phyloP scores from a whole-genome alignment of 2,329 filamentous ascomycete genomes.

The Monosporascus sp. region DNA sequence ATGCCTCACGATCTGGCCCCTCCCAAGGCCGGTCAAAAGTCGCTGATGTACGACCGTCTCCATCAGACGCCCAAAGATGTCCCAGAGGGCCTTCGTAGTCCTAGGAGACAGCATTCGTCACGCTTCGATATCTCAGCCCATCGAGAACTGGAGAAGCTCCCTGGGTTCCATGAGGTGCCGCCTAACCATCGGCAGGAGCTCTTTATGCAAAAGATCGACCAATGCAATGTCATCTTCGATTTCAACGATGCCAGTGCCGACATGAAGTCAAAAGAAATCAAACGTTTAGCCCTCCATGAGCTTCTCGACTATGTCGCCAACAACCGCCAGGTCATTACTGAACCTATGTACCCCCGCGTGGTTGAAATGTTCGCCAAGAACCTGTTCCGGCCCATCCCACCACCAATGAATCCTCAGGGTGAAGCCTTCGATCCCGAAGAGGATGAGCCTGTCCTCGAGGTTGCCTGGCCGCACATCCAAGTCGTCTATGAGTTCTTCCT shows the following conservation, averaged over 20 bases:
- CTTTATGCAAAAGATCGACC: slow-evolving; percentile 98
- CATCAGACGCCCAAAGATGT: slow-evolving; percentile 95
- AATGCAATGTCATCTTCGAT: slow-evolving; percentile 99
- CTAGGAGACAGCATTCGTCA: slow-evolving; percentile 94
- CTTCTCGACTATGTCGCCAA: slow-evolving; percentile 97
- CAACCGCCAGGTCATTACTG: slow-evolving; percentile 96
- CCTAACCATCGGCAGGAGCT: slow-evolving; percentile 92
- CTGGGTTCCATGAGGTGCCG: slow-evolving; percentile 95
- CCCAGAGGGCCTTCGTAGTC: slow-evolving; percentile 88
- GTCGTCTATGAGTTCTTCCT: slow-evolving; percentile 99
- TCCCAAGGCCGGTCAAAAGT: slow-evolving; percentile 87
- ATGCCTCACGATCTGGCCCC: slow-evolving; percentile 97
- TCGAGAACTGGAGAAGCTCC: slow-evolving; percentile 92
- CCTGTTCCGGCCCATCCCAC: slow-evolving; percentile 91
- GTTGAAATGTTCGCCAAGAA: slow-evolving; percentile 99
- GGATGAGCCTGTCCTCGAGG: slow-evolving; percentile 94
- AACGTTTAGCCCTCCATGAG: slow-evolving; percentile 90
- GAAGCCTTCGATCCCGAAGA: slow-evolving; percentile 98
- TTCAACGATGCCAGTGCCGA: slow-evolving; percentile 97
- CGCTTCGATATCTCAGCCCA: slow-evolving; percentile 97
- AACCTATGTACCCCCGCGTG: slow-evolving; percentile 97
- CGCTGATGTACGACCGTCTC: slow-evolving; percentile 78
- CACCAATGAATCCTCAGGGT: slow-evolving; percentile 94
- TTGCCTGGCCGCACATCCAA: slow-evolving; percentile 98
- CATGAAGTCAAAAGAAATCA: slow-evolving; percentile 99